A percentile compares a stretch with the other conserved stretches of the same genome.
These are phyloP conservation scores for Ophiostoma perfectum DNA, from an alignment of 2,329 filamentous ascomycete species.

Conservation along the genomic window DNA sequence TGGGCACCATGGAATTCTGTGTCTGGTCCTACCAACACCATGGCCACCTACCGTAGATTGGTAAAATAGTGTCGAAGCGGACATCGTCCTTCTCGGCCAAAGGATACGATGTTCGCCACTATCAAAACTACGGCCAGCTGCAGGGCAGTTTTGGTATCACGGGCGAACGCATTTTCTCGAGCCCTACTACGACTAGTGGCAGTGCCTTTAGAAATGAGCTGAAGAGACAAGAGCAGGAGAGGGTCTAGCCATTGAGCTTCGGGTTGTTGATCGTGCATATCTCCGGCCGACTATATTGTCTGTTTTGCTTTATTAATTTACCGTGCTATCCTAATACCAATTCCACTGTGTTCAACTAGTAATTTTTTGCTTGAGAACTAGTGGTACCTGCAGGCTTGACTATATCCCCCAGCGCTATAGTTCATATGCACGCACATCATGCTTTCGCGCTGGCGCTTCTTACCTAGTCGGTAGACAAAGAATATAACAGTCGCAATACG, in stretches of 20 bases:
- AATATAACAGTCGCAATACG: conserved; percentile 8
- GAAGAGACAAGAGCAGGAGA: background rate
- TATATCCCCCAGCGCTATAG: conserved; percentile 17
- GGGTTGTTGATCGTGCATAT: too few relatives aligned
- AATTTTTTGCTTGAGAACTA: background rate
- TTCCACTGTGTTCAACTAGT: background rate
- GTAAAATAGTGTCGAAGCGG: background rate
- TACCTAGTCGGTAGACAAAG: conserved; percentile 21
- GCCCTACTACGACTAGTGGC: background rate
- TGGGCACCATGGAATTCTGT: background rate
- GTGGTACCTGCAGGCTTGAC: background rate
- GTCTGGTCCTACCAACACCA: background rate
- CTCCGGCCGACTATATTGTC: too few relatives aligned
- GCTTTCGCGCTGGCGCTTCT: conserved; percentile 17
- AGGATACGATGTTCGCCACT: background rate
- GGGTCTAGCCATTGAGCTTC: background rate
- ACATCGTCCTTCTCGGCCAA: background rate
- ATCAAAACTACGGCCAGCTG: background rate
- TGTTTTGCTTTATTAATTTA: too few relatives aligned
- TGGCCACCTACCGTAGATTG: background rate
- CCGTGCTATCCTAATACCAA: too few relatives aligned
- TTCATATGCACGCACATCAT: conserved; percentile 23
- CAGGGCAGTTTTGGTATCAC: background rate
- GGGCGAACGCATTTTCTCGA: background rate
- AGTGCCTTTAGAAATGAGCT: background rate